These are phyloP conservation scores for Erysimum pusillum DNA, from an alignment of 441 rosid genomes.

Conservation along the genomic window DNA sequence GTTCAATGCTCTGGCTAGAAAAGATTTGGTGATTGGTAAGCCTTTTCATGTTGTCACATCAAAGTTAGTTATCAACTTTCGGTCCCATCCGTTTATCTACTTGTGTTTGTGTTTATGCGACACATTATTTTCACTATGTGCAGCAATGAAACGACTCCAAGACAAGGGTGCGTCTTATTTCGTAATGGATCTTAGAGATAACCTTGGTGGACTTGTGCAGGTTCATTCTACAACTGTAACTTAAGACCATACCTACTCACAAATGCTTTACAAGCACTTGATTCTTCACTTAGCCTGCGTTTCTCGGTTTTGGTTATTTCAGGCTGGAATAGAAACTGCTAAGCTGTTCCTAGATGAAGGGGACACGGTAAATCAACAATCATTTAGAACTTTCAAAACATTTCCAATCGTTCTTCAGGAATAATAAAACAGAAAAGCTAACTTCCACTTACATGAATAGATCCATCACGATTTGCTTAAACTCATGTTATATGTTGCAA, in stretches of 20 bases:
- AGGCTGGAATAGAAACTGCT: conserved; percentile 97
- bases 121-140: conserved; percentile 22
- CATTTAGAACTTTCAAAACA: not conserved
- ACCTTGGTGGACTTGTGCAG: conserved; percentile 97
- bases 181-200: conserved; percentile 92
- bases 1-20: conserved; percentile 93
- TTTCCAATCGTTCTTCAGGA: not conserved
- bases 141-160: conserved; percentile 92
- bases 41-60: conserved; percentile 23
- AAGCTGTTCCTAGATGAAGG: conserved; percentile 91
- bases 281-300: conserved; percentile 16
- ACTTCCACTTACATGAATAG: not conserved
- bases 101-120: conserved; percentile 3
- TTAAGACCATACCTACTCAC: not conserved
- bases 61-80: not conserved
- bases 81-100: not conserved
- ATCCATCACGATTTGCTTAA: not conserved
- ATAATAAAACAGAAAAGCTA: not conserved
- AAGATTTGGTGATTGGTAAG: conserved; percentile 91
- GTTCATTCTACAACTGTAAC: conserved; percentile 48
- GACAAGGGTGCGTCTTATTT: conserved; percentile 90
- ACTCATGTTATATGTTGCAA: conserved; percentile 37
- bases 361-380: conserved; percentile 64
- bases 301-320: conserved; percentile 46
- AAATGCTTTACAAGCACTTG: not conserved